phyloP scores from a whole-genome alignment of 2,329 filamentous ascomycete genomes.

The Lasiodiplodia gonubiensis region DNA sequence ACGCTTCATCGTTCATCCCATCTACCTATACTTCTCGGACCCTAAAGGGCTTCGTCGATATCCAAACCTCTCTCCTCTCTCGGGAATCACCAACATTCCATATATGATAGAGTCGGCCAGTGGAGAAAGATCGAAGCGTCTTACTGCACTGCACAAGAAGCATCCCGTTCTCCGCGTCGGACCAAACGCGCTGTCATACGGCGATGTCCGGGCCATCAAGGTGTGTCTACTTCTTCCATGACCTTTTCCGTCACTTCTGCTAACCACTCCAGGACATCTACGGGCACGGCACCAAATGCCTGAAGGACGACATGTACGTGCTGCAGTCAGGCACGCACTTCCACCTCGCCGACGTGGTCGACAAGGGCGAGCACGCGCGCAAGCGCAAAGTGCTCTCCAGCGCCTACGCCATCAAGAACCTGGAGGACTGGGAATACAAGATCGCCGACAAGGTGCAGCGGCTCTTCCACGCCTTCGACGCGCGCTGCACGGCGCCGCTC shows the following conservation, averaged over 20 bases:
- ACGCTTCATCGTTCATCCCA: conserved; percentile 50
- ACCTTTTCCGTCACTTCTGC: too few species aligned
- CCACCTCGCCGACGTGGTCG: conserved; percentile 52
- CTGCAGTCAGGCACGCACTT: conserved; percentile 55
- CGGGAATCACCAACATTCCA: conserved; percentile 55
- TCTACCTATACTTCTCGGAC: conserved; percentile 54
- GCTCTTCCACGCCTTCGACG: conserved; percentile 51
- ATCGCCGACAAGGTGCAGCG: conserved; percentile 30
- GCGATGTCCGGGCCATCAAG: conserved; percentile 48
- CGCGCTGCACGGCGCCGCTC: conserved; percentile 48
- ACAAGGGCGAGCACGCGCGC: conserved; percentile 37
- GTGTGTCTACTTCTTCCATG: too few species aligned
- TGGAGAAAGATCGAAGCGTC: conserved; percentile 51
- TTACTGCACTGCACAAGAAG: conserved; percentile 54
- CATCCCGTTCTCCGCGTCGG: conserved; percentile 49
- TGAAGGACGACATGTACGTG: conserved; percentile 39
- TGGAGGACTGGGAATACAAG: conserved; percentile 33
- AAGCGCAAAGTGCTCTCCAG: conserved; percentile 34
- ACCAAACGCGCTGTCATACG: conserved; percentile 42
- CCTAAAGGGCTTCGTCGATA: conserved; percentile 57
- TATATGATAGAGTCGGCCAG: conserved; percentile 54
- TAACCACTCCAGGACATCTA: conserved; percentile 31
- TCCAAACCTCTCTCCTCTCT: conserved; percentile 53
- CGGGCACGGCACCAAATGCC: conserved; percentile 32
- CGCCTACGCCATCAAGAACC: conserved; percentile 33